Base-by-base conservation (phyloP, 148 eudicot species). In the Rhododendron mucronatum region DNA sequence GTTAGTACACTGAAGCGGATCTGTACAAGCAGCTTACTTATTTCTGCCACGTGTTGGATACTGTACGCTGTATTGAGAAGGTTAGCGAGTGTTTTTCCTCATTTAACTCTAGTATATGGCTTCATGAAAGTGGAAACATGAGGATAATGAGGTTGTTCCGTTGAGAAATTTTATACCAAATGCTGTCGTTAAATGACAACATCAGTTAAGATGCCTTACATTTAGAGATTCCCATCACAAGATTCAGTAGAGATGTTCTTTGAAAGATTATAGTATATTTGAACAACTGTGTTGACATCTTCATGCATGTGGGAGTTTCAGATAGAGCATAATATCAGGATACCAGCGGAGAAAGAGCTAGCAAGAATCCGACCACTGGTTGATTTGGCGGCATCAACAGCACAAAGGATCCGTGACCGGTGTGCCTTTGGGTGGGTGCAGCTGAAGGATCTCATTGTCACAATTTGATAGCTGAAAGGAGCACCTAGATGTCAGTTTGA, bases 361-460 rank as follows among this genome's bases (percentile, higher is more conserved):
- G 86, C 83, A 21, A 93, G 90, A 88, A 78, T 94, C 30, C 88
- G 93, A 81, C 95, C 98, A 47, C 13, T 89, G 78, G 98, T 93
- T 77, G 92, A 92, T 39, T 82, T 87, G 84, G 99, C 95, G n/a
- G 91, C 92, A 53, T 85, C 89, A 48, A 88, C 83, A 33, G 94
- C 91, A 69, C 93, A 93, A 82, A 93, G 91, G 82, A 71, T 94
- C 83, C 93, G 93, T 48, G 98, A 94, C 83, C 91, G 96, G 18
- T 95, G 99, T 85, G 96, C 95, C 51, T 97, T 94, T 92, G 98
- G 99, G 41, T 97, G 99, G 99, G 96, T 97, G 83, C 93, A 94
- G 81, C 90, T 97, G 45, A 87, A 90, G 78, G 96, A 94, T 78
- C 93, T 97, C 5, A 85, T 90, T 87, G 91, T 89, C 71, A 76